Evolutionary conservation across 176 grass and related monocot genomes (phyloP).

Genomic region (Oropetium thomaeum): DNA sequence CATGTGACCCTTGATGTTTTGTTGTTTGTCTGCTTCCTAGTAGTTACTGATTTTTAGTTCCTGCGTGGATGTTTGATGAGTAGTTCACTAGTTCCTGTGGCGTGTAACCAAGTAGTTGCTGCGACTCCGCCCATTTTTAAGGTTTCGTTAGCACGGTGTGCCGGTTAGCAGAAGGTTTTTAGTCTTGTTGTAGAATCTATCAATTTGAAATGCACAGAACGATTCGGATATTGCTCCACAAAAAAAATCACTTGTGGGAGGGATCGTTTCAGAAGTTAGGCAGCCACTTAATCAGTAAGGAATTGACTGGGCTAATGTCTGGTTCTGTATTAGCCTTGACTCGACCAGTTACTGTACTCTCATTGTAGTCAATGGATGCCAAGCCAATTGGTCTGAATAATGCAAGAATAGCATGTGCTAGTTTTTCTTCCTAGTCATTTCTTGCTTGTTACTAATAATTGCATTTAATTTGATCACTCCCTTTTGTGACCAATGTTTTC

Average conservation of each 20-base stretch:
- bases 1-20: neutral
- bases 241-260: neutral
- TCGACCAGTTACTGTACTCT: neutral
- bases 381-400: neutral
- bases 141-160: no score
- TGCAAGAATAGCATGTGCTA: neutral
- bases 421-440: neutral
- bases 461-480: neutral
- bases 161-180: neutral
- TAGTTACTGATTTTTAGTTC: neutral
- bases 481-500: neutral
- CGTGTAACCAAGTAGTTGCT: neutral
- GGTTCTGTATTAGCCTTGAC: neutral
- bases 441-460: neutral
- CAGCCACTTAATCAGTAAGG: neutral
- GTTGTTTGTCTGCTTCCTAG: neutral
- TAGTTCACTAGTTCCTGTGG: neutral
- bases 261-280: neutral
- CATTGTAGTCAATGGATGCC: neutral
- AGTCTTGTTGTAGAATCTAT: neutral
- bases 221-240: neutral
- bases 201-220: neutral
- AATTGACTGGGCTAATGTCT: neutral
- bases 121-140: neutral
- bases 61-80: neutral